Conservation (phyloP, 768 basidiomycete species). For the Suillus sp. region DNA sequence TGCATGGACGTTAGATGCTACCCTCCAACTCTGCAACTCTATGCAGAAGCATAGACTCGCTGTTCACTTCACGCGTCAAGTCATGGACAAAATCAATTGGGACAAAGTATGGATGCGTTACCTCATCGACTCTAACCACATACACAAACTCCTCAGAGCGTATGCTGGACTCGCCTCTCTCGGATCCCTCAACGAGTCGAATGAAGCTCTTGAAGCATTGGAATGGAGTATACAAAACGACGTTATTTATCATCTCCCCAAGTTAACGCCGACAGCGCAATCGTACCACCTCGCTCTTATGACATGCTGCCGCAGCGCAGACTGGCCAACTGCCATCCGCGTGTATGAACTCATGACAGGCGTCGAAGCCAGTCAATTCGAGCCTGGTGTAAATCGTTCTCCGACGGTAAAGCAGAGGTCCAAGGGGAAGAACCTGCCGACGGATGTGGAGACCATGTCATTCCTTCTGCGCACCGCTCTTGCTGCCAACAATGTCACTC, state of each 20-base stretch:
- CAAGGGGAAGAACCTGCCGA: slow-evolving; percentile 46
- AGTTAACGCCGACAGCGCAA: slow-evolving; percentile 34
- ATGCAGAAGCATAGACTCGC: slow-evolving; percentile 49
- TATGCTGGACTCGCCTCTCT: slow-evolving; percentile 43
- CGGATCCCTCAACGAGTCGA: slow-evolving; percentile 40
- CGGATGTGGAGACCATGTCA: slow-evolving; percentile 57
- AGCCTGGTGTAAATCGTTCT: slow-evolving; percentile 37
- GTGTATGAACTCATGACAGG: slow-evolving; percentile 77
- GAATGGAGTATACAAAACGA: slow-evolving; percentile 72
- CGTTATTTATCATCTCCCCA: slow-evolving; percentile 45
- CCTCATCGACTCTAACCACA: slow-evolving; percentile 52
- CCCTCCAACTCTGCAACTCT: slow-evolving; percentile 57
- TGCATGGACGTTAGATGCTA: slow-evolving; percentile 50
- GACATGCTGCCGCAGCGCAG: slow-evolving; percentile 62
- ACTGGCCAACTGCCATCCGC: slow-evolving; percentile 61
- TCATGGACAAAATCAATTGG: slow-evolving; percentile 45
- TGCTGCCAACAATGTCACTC: slow-evolving; percentile 47
- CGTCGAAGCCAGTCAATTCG: slow-evolving; percentile 53
- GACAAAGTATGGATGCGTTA: slow-evolving; percentile 33
- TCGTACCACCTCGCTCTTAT: slow-evolving; percentile 65
- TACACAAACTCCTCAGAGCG: slow-evolving; percentile 64
- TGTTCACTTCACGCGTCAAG: slow-evolving; percentile 59
- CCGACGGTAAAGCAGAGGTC: slow-evolving; percentile 46
- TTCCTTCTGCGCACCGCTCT: slow-evolving; percentile 61
- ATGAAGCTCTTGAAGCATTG: slow-evolving; percentile 56